Evolutionary conservation across 2,329 filamentous ascomycete genomes (phyloP).

Genomic region (Diaporthe citriasiana): DNA sequence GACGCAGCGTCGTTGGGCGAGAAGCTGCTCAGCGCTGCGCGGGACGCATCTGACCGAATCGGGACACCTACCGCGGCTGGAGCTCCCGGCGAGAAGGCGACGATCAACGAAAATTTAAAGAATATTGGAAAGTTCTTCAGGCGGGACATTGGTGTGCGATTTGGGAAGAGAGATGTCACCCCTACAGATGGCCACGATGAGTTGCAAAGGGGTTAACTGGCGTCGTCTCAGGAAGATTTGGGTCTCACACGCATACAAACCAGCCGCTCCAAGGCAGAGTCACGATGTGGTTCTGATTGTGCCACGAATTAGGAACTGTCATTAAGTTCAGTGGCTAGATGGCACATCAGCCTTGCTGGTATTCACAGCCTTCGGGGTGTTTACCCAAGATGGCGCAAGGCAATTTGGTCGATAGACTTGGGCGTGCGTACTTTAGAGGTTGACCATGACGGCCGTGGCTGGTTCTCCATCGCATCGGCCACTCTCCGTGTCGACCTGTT

Average conservation of each 20-base stretch:
- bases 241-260: background rate
- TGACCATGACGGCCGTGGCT: background rate
- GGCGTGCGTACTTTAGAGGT: background rate
- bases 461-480: background rate
- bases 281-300: background rate
- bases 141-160: conserved; percentile 83
- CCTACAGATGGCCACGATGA: conserved; percentile 49
- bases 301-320: background rate
- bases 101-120: conserved; percentile 93
- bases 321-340: background rate
- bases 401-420: background rate
- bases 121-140: conserved; percentile 98
- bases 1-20: conserved; percentile 88
- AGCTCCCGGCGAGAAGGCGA: conserved; percentile 69
- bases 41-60: conserved; percentile 85
- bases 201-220: conserved; percentile 36
- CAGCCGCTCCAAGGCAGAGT: background rate
- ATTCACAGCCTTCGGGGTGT: background rate
- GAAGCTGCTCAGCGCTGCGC: conserved; percentile 87
- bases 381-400: background rate
- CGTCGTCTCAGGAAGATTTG: background rate
- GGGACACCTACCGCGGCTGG: conserved; percentile 67
- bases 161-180: conserved; percentile 72
- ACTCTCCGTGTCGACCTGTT: background rate
- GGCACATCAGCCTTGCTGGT: background rate